These are phyloP conservation scores for Cryptococcus maquisensis DNA, from an alignment of 1,284 basidiomycete genomes.

Conservation along the genomic window DNA sequence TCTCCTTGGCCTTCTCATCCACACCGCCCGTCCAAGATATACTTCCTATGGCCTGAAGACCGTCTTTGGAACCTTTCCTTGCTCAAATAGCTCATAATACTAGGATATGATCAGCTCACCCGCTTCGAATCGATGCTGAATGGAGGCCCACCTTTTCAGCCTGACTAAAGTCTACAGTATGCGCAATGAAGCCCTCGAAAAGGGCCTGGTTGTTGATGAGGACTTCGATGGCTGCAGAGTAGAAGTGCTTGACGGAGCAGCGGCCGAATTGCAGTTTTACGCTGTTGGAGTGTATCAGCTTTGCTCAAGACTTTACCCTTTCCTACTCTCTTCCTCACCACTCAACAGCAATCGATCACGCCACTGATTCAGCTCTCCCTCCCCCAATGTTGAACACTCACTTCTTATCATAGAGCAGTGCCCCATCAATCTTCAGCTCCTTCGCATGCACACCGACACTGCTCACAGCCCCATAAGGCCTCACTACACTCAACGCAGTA, in stretches of 20 bases:
- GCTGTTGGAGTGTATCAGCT: conserved; percentile 7
- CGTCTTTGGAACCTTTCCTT: conserved; percentile 46
- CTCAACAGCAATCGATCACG: background rate
- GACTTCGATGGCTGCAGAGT: conserved; percentile 66
- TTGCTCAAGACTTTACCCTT: background rate
- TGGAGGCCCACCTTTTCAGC: conserved; percentile 33
- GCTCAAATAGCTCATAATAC: conserved; percentile 46
- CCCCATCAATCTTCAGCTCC: conserved; percentile 40
- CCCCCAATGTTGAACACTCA: conserved; percentile 11
- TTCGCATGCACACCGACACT: conserved; percentile 64
- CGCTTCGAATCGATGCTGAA: background rate
- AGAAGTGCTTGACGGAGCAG: conserved; percentile 77
- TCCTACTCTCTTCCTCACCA: background rate
- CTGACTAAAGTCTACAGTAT: conserved; percentile 37
- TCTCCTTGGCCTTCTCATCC: too few species aligned
- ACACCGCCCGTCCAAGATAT: too few species aligned
- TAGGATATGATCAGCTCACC: conserved; percentile 9
- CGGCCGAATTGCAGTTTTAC: conserved; percentile 56
- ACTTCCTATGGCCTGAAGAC: conserved; percentile 32
- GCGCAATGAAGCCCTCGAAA: conserved; percentile 42
- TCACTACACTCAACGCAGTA: conserved; percentile 70
- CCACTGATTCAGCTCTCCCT: background rate
- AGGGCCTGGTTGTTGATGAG: conserved; percentile 49
- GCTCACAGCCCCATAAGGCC: conserved; percentile 72
- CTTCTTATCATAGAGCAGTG: conserved; percentile 73